phyloP scores from a whole-genome alignment of 139 green algal species.

The Chlamydomonas sphaeroides region DNA sequence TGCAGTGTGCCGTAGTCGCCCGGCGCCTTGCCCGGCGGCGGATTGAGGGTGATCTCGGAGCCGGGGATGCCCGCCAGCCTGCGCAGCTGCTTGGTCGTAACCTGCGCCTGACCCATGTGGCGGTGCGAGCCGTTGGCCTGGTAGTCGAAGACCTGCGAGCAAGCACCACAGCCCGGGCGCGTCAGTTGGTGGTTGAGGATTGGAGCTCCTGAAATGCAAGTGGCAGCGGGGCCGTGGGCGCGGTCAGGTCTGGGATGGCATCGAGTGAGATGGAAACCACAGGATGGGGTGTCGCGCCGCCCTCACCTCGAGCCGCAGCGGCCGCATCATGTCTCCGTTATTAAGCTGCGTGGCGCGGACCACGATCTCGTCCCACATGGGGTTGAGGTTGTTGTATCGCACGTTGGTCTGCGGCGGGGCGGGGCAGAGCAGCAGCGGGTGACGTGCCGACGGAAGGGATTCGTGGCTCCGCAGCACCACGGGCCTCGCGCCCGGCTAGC shows the following conservation, averaged over 20 bases:
- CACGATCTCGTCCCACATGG: constrained; percentile 41
- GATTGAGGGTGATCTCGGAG: background rate
- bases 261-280: too few relatives aligned
- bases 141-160: constrained; percentile 35
- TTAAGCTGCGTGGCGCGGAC: constrained; percentile 38
- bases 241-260: too few relatives aligned
- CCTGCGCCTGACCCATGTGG: background rate
- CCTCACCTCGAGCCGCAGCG: constrained; percentile 31
- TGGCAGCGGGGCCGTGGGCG: too few relatives aligned
- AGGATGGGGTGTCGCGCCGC: too few relatives aligned
- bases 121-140: background rate
- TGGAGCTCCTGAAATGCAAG: too few relatives aligned
- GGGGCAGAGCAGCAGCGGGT: too few relatives aligned
- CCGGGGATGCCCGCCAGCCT: background rate
- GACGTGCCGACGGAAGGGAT: too few relatives aligned
- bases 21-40: background rate
- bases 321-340: constrained; percentile 37
- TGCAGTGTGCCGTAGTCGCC: constrained; percentile 16
- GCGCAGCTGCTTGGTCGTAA: constrained; percentile 13
- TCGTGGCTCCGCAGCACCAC: too few relatives aligned
- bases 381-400: constrained; percentile 52
- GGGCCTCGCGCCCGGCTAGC: too few relatives aligned
- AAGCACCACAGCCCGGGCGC: too few relatives aligned
- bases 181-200: too few relatives aligned
- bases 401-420: too few relatives aligned